phyloP scores from a whole-genome alignment of 148 eudicot genomes.

The Talinum fruticosum region DNA sequence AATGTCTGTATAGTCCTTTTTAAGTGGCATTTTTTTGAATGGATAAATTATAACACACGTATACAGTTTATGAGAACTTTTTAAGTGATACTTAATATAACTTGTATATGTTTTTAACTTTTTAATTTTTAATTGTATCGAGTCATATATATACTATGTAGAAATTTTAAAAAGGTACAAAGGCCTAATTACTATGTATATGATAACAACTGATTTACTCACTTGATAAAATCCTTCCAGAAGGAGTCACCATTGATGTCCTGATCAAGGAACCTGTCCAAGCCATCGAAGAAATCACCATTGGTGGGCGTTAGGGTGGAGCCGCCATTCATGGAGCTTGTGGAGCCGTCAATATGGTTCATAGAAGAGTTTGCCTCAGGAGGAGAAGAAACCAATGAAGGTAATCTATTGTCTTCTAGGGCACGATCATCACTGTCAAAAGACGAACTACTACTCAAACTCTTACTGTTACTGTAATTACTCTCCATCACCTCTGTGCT shows the following conservation, averaged over 20 bases:
- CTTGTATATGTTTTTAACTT: too few relatives aligned
- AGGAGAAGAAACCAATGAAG: conserved; percentile 40
- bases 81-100: too few relatives aligned
- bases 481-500: conserved; percentile 3
- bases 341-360: conserved; percentile 31
- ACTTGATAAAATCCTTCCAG: conserved; percentile 41
- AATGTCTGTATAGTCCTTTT: too few relatives aligned
- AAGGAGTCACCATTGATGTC: conserved; percentile 36
- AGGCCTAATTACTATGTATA: too few relatives aligned
- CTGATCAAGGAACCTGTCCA: conserved; percentile 45
- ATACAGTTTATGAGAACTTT: too few relatives aligned
- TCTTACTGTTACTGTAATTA: neutral
- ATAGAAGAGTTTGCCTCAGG: conserved; percentile 20
- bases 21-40: too few relatives aligned
- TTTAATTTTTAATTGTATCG: too few relatives aligned
- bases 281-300: conserved; percentile 36
- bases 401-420: conserved; percentile 31
- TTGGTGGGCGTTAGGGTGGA: conserved; percentile 23
- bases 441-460: conserved; percentile 11
- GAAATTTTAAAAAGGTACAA: too few relatives aligned
- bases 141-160: too few relatives aligned
- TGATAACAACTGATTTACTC: neutral
- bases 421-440: conserved; percentile 12
- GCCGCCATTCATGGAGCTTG: conserved; percentile 30
- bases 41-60: too few relatives aligned